A percentile compares a stretch with the other conserved stretches of the same genome.
These are phyloP conservation scores for Talaromyces adpressus DNA, from an alignment of 495 filamentous ascomycete species.

Conservation along the genomic window DNA sequence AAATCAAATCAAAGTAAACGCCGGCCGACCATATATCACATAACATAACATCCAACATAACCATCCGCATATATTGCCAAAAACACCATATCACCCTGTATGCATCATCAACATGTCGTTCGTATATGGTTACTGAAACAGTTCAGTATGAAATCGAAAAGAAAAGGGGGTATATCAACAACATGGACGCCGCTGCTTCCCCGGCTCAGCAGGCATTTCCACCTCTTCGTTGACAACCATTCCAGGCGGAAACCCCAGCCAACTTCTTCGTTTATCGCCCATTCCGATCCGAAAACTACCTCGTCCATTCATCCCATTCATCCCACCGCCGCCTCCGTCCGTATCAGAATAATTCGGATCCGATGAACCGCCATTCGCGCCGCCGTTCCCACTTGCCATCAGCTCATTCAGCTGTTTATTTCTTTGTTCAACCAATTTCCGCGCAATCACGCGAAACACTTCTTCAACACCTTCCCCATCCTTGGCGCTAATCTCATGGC, in stretches of 20 bases:
- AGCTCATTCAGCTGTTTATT: slow-evolving; percentile 36
- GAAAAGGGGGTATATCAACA: background rate
- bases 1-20: background rate
- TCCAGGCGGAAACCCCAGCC: slow-evolving; percentile 44
- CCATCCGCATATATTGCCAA: background rate
- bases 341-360: slow-evolving; percentile 13
- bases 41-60: background rate
- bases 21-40: background rate
- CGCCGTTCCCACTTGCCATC: slow-evolving; percentile 10
- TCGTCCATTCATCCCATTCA: slow-evolving; percentile 5
- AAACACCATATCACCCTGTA: background rate
- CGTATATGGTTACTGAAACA: background rate
- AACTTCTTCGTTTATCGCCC: slow-evolving; percentile 42
- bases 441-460: slow-evolving; percentile 89
- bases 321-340: slow-evolving; percentile 17
- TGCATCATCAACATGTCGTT: background rate
- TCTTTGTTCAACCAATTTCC: slow-evolving; percentile 91
- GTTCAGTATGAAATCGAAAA: background rate
- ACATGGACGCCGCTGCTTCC: background rate
- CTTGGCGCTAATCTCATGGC: slow-evolving; percentile 92
- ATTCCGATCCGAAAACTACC: slow-evolving; percentile 41
- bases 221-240: slow-evolving; percentile 27
- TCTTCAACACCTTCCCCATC: slow-evolving; percentile 96
- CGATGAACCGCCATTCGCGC: background rate
- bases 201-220: slow-evolving; percentile 10